Evolutionary conservation across 192 early-diverging fungal genomes (phyloP).

Genomic region (Gonapodya prolifera): DNA sequence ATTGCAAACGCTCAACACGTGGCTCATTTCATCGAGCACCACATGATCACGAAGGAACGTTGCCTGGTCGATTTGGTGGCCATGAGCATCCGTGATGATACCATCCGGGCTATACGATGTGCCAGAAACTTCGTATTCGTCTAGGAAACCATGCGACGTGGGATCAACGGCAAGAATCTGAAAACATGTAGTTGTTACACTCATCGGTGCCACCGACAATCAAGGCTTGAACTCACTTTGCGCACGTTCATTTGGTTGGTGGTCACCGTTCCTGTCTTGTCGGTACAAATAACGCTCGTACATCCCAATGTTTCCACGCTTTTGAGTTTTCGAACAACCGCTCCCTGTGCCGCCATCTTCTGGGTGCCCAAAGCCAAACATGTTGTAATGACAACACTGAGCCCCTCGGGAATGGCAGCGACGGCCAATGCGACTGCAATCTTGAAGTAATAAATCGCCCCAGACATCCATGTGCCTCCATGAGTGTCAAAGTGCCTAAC

Average conservation of each 20-base stretch:
- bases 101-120: constrained; percentile 81
- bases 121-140: constrained; percentile 71
- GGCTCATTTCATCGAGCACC: constrained; percentile 58
- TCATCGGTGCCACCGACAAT: neutral
- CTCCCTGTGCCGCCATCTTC: constrained; percentile 91
- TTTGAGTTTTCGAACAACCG: constrained; percentile 86
- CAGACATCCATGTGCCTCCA: constrained; percentile 74
- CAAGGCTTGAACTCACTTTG: constrained; percentile 19
- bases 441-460: constrained; percentile 98
- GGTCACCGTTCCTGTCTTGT: constrained; percentile 98
- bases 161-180: constrained; percentile 37
- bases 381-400: constrained; percentile 96
- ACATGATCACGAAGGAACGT: constrained; percentile 35
- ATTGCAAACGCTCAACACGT: constrained; percentile 82
- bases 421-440: constrained; percentile 97
- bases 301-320: constrained; percentile 95
- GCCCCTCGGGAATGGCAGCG: constrained; percentile 96
- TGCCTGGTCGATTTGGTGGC: constrained; percentile 19
- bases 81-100: constrained; percentile 31
- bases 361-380: constrained; percentile 94
- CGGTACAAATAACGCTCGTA: constrained; percentile 95
- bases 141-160: constrained; percentile 16
- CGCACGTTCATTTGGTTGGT: constrained; percentile 95
- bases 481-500: constrained; percentile 89
- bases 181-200: neutral